Evolutionary conservation across 331 rosid genomes (phyloP), one percentile per base, ranked within the genome.

Genomic region (Quercus lobata): DNA sequence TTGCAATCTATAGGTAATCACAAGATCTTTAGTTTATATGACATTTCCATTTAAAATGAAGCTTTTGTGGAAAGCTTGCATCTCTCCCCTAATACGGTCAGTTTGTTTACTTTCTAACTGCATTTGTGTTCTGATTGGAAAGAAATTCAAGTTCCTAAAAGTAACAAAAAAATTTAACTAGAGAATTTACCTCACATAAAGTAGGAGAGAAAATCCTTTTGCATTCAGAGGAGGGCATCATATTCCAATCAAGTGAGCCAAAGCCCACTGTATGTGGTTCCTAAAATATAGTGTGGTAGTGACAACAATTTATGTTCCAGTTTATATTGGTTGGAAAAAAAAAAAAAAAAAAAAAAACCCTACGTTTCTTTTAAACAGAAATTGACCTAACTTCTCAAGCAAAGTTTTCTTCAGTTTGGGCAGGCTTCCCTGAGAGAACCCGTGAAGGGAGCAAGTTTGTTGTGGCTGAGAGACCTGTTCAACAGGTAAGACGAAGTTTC

Each of bases 361-460:
- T 24, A 12, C 1, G 25, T 21, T 46, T 19, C 5, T 70, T 57
- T 25, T 54, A 65, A 54, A 11, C 57, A 41, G 29, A 10, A 44
- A 68, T 85, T 63, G 21, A 21, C 74, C n/a, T n/a, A n/a, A n/a
- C n/a, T n/a, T n/a, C n/a, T n/a, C 44, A 74, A 24, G n/a, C 29
- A 41, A 57, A 60, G 9, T 75, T 77, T 85, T 83, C 57, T 76
- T 73, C 94, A 96, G 98, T 91, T 80, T 96, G 99, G 99, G 98
- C 98, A 78, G 98, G 98, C 75, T 96, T 96, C 81, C 76, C 85
- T 0, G 99, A 96, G 83, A 87, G 97, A 80, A 84, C 88, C 73
- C 97, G 97, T 5, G 92, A 89, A 22, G 99, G 97, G 79, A 93
- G 82, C 88, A 96, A 93, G 82, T 96, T 89, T 83, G 69, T 93